Evolutionary conservation across 2,329 filamentous ascomycete genomes (phyloP).

Genomic region (Tolypocladium tropicale): DNA sequence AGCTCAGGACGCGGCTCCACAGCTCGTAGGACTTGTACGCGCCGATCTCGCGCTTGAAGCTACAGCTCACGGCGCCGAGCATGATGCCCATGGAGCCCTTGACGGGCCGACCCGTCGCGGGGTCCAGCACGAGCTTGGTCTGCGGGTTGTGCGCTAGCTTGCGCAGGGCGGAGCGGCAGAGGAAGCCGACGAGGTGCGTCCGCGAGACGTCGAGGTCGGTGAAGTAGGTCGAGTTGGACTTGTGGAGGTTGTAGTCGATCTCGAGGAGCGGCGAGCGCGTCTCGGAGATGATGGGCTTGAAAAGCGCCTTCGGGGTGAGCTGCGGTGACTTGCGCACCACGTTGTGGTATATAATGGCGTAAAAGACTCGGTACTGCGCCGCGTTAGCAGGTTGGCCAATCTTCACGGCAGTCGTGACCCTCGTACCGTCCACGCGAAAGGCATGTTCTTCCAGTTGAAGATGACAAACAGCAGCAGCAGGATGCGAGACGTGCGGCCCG

Average conservation of each 20-base stretch:
- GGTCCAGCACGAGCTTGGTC: conserved; percentile 35
- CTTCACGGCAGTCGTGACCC: conserved; percentile 3
- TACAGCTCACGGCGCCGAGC: conserved; percentile 63
- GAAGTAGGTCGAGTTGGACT: conserved; percentile 80
- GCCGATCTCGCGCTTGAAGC: conserved; percentile 63
- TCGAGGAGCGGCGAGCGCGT: conserved; percentile 63
- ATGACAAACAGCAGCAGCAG: conserved; percentile 44
- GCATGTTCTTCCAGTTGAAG: conserved; percentile 64
- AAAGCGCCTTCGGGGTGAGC: conserved; percentile 54
- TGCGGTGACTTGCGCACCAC: conserved; percentile 35
- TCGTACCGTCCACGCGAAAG: conserved; percentile 65
- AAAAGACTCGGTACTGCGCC: conserved; percentile 46
- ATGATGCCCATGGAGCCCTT: conserved; percentile 50
- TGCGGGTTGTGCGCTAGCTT: conserved; percentile 6
- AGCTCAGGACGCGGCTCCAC: conserved; percentile 58
- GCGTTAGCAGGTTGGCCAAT: background rate
- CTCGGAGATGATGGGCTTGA: conserved; percentile 58
- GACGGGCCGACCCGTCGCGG: conserved; percentile 35
- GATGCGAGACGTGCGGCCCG: conserved; percentile 42
- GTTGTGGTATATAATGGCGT: conserved; percentile 44
- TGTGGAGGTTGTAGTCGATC: conserved; percentile 80
- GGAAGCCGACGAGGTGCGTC: conserved; percentile 64
- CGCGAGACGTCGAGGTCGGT: conserved; percentile 75
- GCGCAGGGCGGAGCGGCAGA: conserved; percentile 39
- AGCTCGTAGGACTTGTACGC: conserved; percentile 63